Conservation (phyloP, 2,329 filamentous ascomycete genomes). For the Neonectria hederae region DNA sequence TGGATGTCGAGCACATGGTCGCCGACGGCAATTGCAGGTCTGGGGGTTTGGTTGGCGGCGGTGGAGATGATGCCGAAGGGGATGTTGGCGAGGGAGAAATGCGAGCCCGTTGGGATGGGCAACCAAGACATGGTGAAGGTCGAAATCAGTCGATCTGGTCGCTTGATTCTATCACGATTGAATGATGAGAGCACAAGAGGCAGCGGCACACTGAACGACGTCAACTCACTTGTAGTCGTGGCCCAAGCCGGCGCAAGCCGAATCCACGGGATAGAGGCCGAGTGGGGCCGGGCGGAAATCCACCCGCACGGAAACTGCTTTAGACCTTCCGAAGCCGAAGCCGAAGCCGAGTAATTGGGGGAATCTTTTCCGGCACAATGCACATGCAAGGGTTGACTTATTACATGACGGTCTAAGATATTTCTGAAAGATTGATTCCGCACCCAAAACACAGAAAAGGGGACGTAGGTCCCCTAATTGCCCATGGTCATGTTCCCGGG, state of each 20-base stretch:
- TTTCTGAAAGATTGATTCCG: too few relatives aligned
- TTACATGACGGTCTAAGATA: background rate
- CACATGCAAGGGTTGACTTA: background rate
- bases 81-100: constrained; percentile 73
- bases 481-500: too few relatives aligned
- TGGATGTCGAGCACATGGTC: constrained; percentile 76
- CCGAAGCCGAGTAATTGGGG: too few relatives aligned
- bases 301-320: constrained; percentile 12
- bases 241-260: constrained; percentile 20
- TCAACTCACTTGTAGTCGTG: constrained; percentile 5
- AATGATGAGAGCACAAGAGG: background rate
- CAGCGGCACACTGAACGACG: constrained; percentile 7
- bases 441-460: too few relatives aligned
- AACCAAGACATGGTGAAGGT: constrained; percentile 43
- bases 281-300: constrained; percentile 26
- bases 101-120: constrained; percentile 46
- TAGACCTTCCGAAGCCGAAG: constrained; percentile 9
- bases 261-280: constrained; percentile 8
- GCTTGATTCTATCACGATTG: background rate
- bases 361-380: background rate
- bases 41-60: constrained; percentile 61
- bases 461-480: too few relatives aligned
- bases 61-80: constrained; percentile 86
- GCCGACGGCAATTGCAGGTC: constrained; percentile 77
- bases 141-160: background rate